A percentile compares a stretch with the other conserved stretches of the same genome.
Evolutionary conservation across 371 early-diverging fungal genomes (phyloP).

Genomic region (Basidiobolus heterosporus): DNA sequence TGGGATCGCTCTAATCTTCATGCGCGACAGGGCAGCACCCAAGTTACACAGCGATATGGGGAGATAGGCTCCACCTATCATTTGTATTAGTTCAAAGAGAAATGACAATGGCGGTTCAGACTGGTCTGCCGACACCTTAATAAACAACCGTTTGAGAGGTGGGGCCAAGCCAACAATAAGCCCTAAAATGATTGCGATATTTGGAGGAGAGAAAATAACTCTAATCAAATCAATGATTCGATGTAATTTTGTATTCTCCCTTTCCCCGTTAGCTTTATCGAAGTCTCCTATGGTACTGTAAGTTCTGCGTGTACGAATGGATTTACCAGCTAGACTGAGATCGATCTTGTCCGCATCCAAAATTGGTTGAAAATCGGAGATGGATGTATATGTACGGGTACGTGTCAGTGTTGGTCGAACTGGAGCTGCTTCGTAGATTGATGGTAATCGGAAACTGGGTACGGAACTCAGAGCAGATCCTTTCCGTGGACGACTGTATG

Average conservation of each 20-base stretch:
- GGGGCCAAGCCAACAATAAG: constrained; percentile 20
- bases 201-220: constrained; percentile 16
- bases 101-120: constrained; percentile 24
- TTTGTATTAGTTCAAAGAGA: constrained; percentile 18
- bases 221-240: constrained; percentile 8
- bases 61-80: constrained; percentile 26
- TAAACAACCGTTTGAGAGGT: constrained; percentile 17
- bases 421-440: too few relatives aligned
- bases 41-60: constrained; percentile 29
- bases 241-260: constrained; percentile 2
- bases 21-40: constrained; percentile 29
- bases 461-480: too few relatives aligned
- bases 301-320: too few relatives aligned
- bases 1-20: constrained; percentile 15
- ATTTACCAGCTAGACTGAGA: too few relatives aligned
- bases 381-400: too few relatives aligned
- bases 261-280: too few relatives aligned
- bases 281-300: too few relatives aligned
- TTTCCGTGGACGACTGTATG: too few relatives aligned
- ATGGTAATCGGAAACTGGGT: too few relatives aligned
- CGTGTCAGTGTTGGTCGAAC: too few relatives aligned
- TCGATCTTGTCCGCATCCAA: too few relatives aligned
- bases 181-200: constrained; percentile 20
- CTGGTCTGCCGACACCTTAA: constrained; percentile 5
- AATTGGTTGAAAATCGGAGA: too few relatives aligned